Evolutionary conservation across 2,329 filamentous ascomycete genomes (phyloP).

Genomic region (Tolypocladium ovalisporum): DNA sequence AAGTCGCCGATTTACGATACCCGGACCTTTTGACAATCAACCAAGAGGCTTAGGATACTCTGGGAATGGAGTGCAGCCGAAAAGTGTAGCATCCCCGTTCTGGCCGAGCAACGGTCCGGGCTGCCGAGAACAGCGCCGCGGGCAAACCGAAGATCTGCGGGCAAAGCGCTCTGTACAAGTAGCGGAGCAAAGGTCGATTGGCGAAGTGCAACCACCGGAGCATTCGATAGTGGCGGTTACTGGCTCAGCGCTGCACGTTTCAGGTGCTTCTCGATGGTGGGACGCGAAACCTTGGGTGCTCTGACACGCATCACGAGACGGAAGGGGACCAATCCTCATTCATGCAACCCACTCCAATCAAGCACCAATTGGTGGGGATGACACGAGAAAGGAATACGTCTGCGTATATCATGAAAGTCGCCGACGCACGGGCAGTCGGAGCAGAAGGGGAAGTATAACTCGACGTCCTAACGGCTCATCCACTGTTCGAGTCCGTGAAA

Average conservation of each 20-base stretch:
- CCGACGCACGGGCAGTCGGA: too few relatives aligned
- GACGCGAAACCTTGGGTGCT: not conserved
- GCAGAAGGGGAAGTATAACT: too few relatives aligned
- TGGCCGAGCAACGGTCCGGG: not conserved
- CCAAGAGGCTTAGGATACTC: constrained; percentile 4
- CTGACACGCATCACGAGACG: not conserved
- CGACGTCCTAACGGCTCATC: too few relatives aligned
- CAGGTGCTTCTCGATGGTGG: not conserved
- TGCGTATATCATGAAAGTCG: not conserved
- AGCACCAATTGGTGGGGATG: not conserved
- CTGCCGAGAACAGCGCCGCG: not conserved
- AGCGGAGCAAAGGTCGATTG: not conserved
- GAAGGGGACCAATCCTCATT: not conserved
- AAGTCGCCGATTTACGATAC: constrained; percentile 82
- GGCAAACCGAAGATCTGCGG: not conserved
- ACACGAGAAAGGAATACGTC: not conserved
- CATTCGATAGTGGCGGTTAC: not conserved
- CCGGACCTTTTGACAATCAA: constrained; percentile 48
- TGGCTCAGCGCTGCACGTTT: not conserved
- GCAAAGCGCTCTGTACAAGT: not conserved
- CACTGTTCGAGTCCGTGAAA: too few relatives aligned
- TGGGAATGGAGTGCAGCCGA: not conserved
- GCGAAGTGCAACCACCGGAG: not conserved
- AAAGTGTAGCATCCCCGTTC: not conserved
- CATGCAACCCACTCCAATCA: not conserved